Evolutionary conservation across 495 filamentous ascomycete genomes (phyloP), one percentile per base, ranked within the genome.

Genomic region (Letharia columbiana): DNA sequence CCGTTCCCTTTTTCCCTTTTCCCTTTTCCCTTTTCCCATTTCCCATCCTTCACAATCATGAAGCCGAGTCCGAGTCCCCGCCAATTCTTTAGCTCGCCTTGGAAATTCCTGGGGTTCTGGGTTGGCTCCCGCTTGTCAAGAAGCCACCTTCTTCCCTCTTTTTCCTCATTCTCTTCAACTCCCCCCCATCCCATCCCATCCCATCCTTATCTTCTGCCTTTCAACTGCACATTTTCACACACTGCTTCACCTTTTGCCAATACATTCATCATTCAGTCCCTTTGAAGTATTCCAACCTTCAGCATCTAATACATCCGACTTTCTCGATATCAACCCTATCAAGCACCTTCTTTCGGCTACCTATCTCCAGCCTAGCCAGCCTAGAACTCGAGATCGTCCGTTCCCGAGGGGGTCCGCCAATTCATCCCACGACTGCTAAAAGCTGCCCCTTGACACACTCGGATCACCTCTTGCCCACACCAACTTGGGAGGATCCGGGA

Each of bases 371-470:
- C 63, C 41, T 60, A 60, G 23, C 37, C 63, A 47, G 63, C 42
- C 52, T 65, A 59, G 52, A 65, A 41, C 52, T 65, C 28, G 56
- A 65, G 63, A 65, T 65, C 63, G 54, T 47, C 63, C 54, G 63
- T 59, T 57, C 63, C 63, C 54, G 63, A 60, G 56, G 54, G 61
- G 35, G n/a, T 54, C 42, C 35, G 15, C 58, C 41, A 49, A 33
- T 18, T 28, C 54, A 56, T 17, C 62, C 31, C 33, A 37, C 42
- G 11, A 57, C 17, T 57, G 54, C 54, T 57, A 57, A 37, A 37
- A 65, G 40, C 63, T 65, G 41, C 63, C 54, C 63, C 64, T 45
- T 47, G 59, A 56, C 49, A 37, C 49, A 50, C 64, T 66, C 60
- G 64, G 58, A 61, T 42, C 64, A 66, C 45, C 45, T 42, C 15